Percentiles rank a stretch among this genome's conserved stretches.
Evolutionary conservation across 768 basidiomycete species (phyloP).

Genomic region (Gloeopeniophorella convolvens): DNA sequence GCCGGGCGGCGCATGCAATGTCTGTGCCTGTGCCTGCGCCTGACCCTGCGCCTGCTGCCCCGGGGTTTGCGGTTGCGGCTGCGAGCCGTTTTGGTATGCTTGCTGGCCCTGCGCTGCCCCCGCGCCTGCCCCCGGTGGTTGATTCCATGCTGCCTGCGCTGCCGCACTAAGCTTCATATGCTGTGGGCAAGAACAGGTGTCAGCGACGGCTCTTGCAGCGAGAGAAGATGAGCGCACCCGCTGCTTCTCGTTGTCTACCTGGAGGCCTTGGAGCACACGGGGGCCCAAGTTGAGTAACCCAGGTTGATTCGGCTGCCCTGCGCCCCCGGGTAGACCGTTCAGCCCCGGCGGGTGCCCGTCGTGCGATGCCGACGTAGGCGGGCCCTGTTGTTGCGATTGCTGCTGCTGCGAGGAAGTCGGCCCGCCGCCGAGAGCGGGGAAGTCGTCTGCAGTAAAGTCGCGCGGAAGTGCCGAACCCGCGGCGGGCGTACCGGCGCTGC

Average conservation of each 20-base stretch:
- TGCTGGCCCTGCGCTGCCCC: slow-evolving; percentile 32
- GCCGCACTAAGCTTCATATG: slow-evolving; percentile 58
- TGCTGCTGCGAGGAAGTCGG: slow-evolving; percentile 38
- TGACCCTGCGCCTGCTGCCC: too few relatives aligned
- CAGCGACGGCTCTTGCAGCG: slow-evolving; percentile 10
- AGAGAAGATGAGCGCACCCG: slow-evolving; percentile 45
- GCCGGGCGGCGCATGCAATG: slow-evolving; percentile 49
- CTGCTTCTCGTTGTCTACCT: slow-evolving; percentile 60
- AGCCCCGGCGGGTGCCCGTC: slow-evolving; percentile 65
- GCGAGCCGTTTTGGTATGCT: slow-evolving; percentile 41
- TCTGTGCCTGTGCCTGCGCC: slow-evolving; percentile 38
- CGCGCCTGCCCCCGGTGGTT: slow-evolving; percentile 45
- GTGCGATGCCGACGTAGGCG: slow-evolving; percentile 29
- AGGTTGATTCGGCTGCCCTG: slow-evolving; percentile 54
- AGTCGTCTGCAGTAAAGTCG: slow-evolving; percentile 84
- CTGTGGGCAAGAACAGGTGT: too few relatives aligned
- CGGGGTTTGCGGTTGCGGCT: too few relatives aligned
- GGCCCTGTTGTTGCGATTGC: slow-evolving; percentile 29
- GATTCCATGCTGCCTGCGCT: slow-evolving; percentile 59
- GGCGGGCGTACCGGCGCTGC: slow-evolving; percentile 26
- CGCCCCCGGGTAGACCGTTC: slow-evolving; percentile 51
- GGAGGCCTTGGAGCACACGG: slow-evolving; percentile 36
- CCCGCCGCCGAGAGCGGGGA: slow-evolving; percentile 77
- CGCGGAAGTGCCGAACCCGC: slow-evolving; percentile 39
- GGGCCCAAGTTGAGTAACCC: slow-evolving; percentile 57